These are phyloP conservation scores for Aspergillus baeticus DNA, from an alignment of 495 filamentous ascomycete genomes.

Conservation along the genomic window DNA sequence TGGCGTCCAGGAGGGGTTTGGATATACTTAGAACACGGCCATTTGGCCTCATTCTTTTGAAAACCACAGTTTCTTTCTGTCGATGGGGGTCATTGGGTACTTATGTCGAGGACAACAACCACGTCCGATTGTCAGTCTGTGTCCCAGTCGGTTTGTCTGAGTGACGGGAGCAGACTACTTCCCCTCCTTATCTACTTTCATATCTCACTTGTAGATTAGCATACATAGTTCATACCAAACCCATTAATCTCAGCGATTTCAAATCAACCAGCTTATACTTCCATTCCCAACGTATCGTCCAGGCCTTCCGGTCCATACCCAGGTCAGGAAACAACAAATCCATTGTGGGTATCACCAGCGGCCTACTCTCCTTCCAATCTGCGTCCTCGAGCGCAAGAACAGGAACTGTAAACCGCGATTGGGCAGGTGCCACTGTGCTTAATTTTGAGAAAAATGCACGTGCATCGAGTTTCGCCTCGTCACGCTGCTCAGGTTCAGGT, in stretches of 20 bases:
- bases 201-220: constrained; percentile 29
- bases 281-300: constrained; percentile 40
- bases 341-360: constrained; percentile 35
- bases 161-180: constrained; percentile 7
- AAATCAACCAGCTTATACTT: constrained; percentile 45
- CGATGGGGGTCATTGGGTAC: background rate
- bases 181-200: constrained; percentile 17
- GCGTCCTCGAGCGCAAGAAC: constrained; percentile 21
- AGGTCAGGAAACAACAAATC: constrained; percentile 14
- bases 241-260: constrained; percentile 36
- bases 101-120: background rate
- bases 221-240: constrained; percentile 19
- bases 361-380: constrained; percentile 7
- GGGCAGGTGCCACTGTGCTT: constrained; percentile 25
- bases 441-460: constrained; percentile 13
- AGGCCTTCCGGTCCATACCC: background rate
- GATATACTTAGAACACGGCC: constrained; percentile 4
- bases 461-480: background rate
- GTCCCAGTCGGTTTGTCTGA: background rate
- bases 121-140: background rate
- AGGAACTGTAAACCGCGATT: constrained; percentile 40
- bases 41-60: background rate
- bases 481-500: too few relatives aligned
- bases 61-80: background rate
- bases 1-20: constrained; percentile 6